These are phyloP conservation scores for Pinus albicaulis DNA, from an alignment of 75 land plant species.

Conservation along the genomic window DNA sequence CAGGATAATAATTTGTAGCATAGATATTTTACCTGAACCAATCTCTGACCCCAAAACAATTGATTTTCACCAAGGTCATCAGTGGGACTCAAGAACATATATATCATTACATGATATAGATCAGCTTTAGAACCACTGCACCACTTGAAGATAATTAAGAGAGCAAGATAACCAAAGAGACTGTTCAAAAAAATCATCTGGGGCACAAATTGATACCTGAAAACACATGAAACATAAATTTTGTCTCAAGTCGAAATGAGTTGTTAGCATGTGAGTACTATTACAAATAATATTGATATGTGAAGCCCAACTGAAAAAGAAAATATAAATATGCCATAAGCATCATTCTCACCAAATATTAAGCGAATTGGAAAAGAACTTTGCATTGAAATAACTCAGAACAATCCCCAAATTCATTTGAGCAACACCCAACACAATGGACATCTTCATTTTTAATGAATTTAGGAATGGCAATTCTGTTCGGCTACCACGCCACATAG, in stretches of 20 bases:
- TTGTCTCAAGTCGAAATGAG: background rate
- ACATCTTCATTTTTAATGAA: constrained; percentile 99
- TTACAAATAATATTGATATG: background rate
- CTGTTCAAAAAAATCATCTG: constrained; percentile 90
- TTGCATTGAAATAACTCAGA: constrained; percentile 92
- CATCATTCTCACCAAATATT: constrained; percentile 62
- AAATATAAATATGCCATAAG: background rate
- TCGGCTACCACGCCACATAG: constrained; percentile 93
- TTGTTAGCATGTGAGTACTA: background rate
- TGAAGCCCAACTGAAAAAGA: background rate
- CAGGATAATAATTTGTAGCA: background rate
- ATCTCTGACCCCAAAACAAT: constrained; percentile 87
- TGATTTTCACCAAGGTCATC: constrained; percentile 91
- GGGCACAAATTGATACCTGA: constrained; percentile 94
- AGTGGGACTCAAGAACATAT: constrained; percentile 92
- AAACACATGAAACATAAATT: background rate
- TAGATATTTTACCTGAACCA: constrained; percentile 54
- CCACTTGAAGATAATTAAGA: constrained; percentile 95
- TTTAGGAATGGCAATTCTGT: constrained; percentile 88
- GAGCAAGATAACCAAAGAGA: constrained; percentile 93
- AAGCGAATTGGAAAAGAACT: constrained; percentile 55
- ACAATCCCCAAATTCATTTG: constrained; percentile 94
- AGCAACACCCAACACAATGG: constrained; percentile 79
- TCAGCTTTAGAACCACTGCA: constrained; percentile 93
- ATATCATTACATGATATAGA: constrained; percentile 98